A percentile compares a stretch with the other conserved stretches of the same genome.
These are phyloP conservation scores for Beauveria brongniartii DNA, from an alignment of 2,329 filamentous ascomycete species.

Conservation along the genomic window DNA sequence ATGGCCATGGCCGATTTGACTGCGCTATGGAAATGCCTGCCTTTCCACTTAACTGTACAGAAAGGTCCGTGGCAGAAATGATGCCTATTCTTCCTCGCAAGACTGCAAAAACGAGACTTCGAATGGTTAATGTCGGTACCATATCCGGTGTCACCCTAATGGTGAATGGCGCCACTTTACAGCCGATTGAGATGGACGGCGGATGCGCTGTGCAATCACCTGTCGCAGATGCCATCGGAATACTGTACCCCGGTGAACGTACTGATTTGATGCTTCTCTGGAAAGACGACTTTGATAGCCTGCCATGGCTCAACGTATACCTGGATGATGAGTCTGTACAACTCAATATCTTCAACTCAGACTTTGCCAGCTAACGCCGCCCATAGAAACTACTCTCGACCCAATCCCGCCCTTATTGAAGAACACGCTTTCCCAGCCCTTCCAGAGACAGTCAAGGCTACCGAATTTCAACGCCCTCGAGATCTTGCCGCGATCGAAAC, in stretches of 20 bases:
- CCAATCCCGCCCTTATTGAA: conserved; percentile 13
- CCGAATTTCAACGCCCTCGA: background rate
- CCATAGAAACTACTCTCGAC: conserved; percentile 17
- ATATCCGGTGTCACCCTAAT: conserved; percentile 16
- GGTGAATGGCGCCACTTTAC: conserved; percentile 16
- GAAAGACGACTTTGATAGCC: conserved; percentile 4
- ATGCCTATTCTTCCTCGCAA: conserved; percentile 13
- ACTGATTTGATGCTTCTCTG: conserved; percentile 17
- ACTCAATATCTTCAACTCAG: background rate
- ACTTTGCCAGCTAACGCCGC: background rate
- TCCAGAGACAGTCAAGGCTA: background rate
- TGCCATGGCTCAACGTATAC: conserved; percentile 17
- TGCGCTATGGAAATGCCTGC: conserved; percentile 23
- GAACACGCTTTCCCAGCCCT: conserved; percentile 10
- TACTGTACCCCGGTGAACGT: conserved; percentile 20
- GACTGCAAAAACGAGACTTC: conserved; percentile 12
- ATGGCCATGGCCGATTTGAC: conserved; percentile 24
- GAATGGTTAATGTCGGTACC: conserved; percentile 19
- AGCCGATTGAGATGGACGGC: conserved; percentile 17
- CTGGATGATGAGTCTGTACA: conserved; percentile 20
- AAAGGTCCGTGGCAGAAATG: conserved; percentile 6
- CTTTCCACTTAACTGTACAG: conserved; percentile 17
- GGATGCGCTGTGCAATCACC: conserved; percentile 14
- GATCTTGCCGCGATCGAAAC: background rate
- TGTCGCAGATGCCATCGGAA: conserved; percentile 15